Base-by-base conservation (phyloP, 2,329 filamentous ascomycete genomes). In the Thelonectria olida region DNA sequence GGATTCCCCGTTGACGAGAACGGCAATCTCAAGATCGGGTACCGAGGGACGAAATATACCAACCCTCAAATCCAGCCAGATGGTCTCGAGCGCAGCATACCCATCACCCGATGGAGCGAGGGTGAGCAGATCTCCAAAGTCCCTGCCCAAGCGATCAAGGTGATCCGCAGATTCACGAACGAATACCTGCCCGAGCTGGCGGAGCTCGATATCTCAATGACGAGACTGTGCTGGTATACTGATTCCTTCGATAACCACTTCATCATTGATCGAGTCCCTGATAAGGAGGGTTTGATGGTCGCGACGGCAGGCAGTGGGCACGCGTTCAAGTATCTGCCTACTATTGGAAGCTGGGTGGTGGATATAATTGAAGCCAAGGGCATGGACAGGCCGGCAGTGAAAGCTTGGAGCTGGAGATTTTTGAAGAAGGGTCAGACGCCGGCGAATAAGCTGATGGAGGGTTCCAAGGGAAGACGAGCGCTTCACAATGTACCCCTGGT, bases 241-340 rank as follows among this genome's bases (percentile, higher is more conserved):
- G 72, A 75, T 44, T 70, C 73, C 1, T 73, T 68, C 5, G 73
- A 75, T 47, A 72, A 74, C 49, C 72, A 75, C 64, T 74, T 66
- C 27, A 60, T 74, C 6, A 65, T 74, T 13, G 73, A 75, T 20
- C 25, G 72, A 62, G 20, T 80, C 80, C 54, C 79, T 84, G 9
- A 88, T 82, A 73, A 87, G 82, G 81, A 88, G 17, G 80, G 82
- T 0, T 68, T 89, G 1, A 84, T 88, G 68, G 79, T 89, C 0
- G 86, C 85, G 4, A 88, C 86, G 0, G 87, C 85, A 0, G 88
- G 87, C 0, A 63, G 62, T 9, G 60, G 60, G 2, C 62, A 65
- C 31, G 60, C 60, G 7, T 65, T 65, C 13, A 65, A 65, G 84
- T 65, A 56, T 20, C 34, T 64, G 3, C 61, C 62, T 2, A 64